Evolutionary conservation across 169 alveolate genomes (phyloP).

Genomic region (Plasmodium inui): DNA sequence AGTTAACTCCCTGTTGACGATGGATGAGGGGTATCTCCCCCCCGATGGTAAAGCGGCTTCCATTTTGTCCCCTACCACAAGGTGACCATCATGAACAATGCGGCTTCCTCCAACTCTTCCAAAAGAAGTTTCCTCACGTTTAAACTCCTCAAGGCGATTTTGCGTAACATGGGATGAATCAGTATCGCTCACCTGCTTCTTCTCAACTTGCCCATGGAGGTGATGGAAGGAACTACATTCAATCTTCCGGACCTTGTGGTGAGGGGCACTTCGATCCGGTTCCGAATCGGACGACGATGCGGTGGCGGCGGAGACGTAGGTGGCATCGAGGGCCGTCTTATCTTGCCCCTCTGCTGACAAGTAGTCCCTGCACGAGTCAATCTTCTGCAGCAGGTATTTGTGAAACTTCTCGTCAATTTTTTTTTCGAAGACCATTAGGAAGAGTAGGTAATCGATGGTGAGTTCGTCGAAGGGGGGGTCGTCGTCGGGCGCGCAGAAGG

Average conservation of each 20-base stretch:
- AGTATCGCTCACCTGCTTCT: neutral
- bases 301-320: neutral
- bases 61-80: neutral
- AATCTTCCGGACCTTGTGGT: neutral
- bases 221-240: neutral
- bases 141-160: neutral
- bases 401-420: constrained; percentile 31
- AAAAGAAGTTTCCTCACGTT: neutral
- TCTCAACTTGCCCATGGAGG: neutral
- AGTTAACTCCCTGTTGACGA: neutral
- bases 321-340: neutral
- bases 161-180: neutral
- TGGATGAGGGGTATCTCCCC: neutral
- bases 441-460: constrained; percentile 53
- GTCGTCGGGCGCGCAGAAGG: neutral
- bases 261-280: neutral
- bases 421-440: constrained; percentile 68
- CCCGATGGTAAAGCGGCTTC: neutral
- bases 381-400: constrained; percentile 16
- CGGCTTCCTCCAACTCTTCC: neutral
- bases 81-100: neutral
- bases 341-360: neutral
- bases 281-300: neutral
- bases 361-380: constrained; percentile 1
- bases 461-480: constrained; percentile 31